phyloP scores from a whole-genome alignment of 1,139 yeast genomes.

The Candida albicans region DNA sequence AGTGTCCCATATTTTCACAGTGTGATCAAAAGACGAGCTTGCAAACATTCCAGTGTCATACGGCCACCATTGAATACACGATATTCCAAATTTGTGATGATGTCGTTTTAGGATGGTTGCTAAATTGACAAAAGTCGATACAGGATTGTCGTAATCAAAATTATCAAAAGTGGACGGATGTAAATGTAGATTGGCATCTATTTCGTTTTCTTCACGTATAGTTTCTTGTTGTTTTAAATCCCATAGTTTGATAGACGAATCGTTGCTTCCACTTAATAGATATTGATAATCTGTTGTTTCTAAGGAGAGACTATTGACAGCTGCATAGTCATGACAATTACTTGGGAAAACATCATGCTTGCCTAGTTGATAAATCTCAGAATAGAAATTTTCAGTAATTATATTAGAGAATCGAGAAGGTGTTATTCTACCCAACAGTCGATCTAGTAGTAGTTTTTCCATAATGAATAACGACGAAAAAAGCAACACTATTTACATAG shows the following conservation, averaged over 20 bases:
- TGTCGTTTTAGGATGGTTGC: slow-evolving; percentile 53
- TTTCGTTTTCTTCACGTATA: slow-evolving; percentile 17
- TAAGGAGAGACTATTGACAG: slow-evolving; percentile 67
- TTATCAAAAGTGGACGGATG: slow-evolving; percentile 16
- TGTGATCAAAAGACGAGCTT: slow-evolving; percentile 76
- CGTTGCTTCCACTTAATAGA: slow-evolving; percentile 74
- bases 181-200: slow-evolving; percentile 10
- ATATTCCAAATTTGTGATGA: slow-evolving; percentile 72
- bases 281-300: slow-evolving; percentile 52
- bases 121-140: slow-evolving; percentile 21
- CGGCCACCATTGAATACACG: slow-evolving; percentile 86
- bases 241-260: slow-evolving; percentile 70
- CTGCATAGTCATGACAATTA: slow-evolving; percentile 43
- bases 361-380: slow-evolving; percentile 22
- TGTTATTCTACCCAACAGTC: slow-evolving; percentile 28
- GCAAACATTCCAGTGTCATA: slow-evolving; percentile 84
- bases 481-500: too few relatives aligned
- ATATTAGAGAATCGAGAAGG: slow-evolving; percentile 40
- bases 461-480: slow-evolving; percentile 16
- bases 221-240: slow-evolving; percentile 30
- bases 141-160: slow-evolving; percentile 30
- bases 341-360: slow-evolving; percentile 33
- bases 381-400: slow-evolving; percentile 41
- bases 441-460: slow-evolving; percentile 42
- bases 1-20: slow-evolving; percentile 83